A percentile compares a stretch with the other conserved stretches of the same genome.
Evolutionary conservation across 371 early-diverging fungal genomes (phyloP).

Genomic region (Mortierella sp.): DNA sequence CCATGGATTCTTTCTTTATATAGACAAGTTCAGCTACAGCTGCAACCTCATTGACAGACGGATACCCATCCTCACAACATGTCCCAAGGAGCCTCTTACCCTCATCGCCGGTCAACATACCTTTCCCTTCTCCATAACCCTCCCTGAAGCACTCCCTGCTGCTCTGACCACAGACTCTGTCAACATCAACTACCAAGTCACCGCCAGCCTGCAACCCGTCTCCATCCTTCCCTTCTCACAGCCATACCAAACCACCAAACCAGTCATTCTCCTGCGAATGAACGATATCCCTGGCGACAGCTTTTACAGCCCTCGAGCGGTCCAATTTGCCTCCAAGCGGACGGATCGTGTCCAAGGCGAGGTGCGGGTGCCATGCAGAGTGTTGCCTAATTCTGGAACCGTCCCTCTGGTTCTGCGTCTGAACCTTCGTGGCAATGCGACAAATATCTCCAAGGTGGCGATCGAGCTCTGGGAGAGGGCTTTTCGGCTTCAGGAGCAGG

Average conservation of each 20-base stretch:
- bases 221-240: constrained; percentile 27
- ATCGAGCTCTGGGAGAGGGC: constrained; percentile 32
- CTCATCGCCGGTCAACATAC: constrained; percentile 12
- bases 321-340: constrained; percentile 12
- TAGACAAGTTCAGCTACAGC: constrained; percentile 18
- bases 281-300: background rate
- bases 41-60: constrained; percentile 9
- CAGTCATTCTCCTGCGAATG: constrained; percentile 9
- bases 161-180: constrained; percentile 14
- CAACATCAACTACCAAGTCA: constrained; percentile 32
- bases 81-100: constrained; percentile 13
- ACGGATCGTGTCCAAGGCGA: constrained; percentile 9
- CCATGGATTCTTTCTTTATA: background rate
- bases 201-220: constrained; percentile 15
- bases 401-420: constrained; percentile 18
- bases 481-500: constrained; percentile 5
- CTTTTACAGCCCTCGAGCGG: background rate
- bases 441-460: constrained; percentile 13
- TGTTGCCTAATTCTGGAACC: constrained; percentile 10
- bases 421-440: constrained; percentile 13
- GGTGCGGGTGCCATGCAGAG: background rate
- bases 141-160: constrained; percentile 5
- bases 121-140: constrained; percentile 13
- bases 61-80: background rate
- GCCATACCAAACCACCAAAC: constrained; percentile 15